Base-by-base conservation (phyloP, 2,329 filamentous ascomycete species). In the Phialophora macrospora region DNA sequence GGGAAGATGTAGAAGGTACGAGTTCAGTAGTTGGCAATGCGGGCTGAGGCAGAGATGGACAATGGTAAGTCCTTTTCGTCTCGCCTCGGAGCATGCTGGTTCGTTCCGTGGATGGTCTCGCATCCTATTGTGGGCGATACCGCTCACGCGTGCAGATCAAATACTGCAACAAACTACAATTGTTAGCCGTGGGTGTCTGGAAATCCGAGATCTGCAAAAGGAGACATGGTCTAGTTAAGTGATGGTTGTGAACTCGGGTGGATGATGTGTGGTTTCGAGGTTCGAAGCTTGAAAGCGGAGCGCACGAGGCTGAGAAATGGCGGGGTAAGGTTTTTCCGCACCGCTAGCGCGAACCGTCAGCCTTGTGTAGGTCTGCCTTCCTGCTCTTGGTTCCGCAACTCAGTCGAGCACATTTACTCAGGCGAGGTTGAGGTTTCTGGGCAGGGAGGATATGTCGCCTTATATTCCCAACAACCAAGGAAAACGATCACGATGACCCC, bases 401-500 rank as follows among this genome's bases (percentile, higher is more conserved):
- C 7, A 24, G 12, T 55, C 28, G 17, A 17, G 4, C 26, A 34
- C 24, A 9, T 55, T n/a, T n/a, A 8, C 48, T 52, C 22, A 3
- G 20, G n/a, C 20, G 1, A 7, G 12, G 14, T 8, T 52, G 26
- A 28, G 4, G 12, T 8, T 26, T 12, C 22, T 22, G 12, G 3
- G 17, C 17, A 30, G 14, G 5, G 52, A 20, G 14, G 22, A 34
- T 34, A 28, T 32, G 22, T 55, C 14, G 24, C 12, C 28, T 30
- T 30, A 7, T 32, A 7, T 20, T 28, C 14, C 8, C 11, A 12
- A 7, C 52, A 1, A 34, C 20, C 48, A 14, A 34, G 17, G 4
- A n/a, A 12, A 17, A 54, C 28, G 14, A 32, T 55, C 22, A 62
- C 30, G 28, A 62, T 62, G 60, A 59, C 55, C 26, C 48, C 48